These are phyloP conservation scores for Tulasnella sp. DNA, from an alignment of 768 basidiomycete species.

Conservation along the genomic window DNA sequence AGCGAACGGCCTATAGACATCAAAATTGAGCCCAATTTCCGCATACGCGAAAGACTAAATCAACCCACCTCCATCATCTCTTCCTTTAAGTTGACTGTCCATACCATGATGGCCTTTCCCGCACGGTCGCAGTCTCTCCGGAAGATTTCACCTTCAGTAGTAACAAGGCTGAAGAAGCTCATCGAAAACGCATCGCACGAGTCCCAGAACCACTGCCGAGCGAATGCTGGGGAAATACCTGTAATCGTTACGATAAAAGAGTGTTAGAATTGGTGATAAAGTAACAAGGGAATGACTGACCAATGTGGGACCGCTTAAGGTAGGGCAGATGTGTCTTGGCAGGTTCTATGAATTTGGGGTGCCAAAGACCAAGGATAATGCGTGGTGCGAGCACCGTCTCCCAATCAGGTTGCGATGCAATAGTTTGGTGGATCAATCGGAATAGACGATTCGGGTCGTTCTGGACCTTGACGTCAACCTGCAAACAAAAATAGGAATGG, in stretches of 20 bases:
- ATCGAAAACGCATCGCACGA: constrained; percentile 82
- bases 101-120: constrained; percentile 81
- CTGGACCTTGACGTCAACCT: constrained; percentile 90
- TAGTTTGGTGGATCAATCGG: constrained; percentile 57
- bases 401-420: constrained; percentile 58
- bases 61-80: constrained; percentile 77
- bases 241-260: not conserved
- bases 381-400: constrained; percentile 67
- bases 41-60: not conserved
- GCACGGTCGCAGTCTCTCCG: constrained; percentile 61
- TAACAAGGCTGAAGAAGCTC: constrained; percentile 59
- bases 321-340: constrained; percentile 73
- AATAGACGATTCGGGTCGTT: constrained; percentile 87
- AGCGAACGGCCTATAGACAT: constrained; percentile 47
- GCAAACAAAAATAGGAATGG: constrained; percentile 36
- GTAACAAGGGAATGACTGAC: not conserved
- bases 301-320: constrained; percentile 78
- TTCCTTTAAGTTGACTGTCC: constrained; percentile 88
- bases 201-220: constrained; percentile 82
- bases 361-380: constrained; percentile 76
- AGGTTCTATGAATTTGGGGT: constrained; percentile 74
- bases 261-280: not conserved
- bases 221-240: constrained; percentile 46
- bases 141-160: constrained; percentile 62
- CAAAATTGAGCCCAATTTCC: not conserved